These are phyloP conservation scores for Licmophora abbreviata DNA, from an alignment of 108 stramenopile species.

Conservation along the genomic window DNA sequence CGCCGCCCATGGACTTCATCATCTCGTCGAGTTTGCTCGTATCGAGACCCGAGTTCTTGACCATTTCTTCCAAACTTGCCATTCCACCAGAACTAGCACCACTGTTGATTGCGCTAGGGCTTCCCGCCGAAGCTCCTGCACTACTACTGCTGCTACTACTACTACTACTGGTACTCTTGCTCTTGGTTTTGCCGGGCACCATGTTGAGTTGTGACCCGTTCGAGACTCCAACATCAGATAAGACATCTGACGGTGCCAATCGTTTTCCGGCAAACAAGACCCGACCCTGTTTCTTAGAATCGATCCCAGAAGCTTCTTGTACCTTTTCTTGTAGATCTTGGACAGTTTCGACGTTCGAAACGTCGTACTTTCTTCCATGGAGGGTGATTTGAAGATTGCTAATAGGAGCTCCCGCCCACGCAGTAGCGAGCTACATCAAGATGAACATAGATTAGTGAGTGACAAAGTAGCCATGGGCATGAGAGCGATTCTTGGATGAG, in stretches of 20 bases:
- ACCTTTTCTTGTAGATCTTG: constrained; percentile 33
- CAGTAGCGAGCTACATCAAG: too few species aligned
- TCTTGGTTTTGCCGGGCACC: constrained; percentile 27
- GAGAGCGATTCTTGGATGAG: too few species aligned
- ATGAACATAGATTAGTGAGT: too few species aligned
- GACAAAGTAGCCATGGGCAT: too few species aligned
- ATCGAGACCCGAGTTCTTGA: constrained; percentile 40
- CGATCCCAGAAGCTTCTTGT: constrained; percentile 25
- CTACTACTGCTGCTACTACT: background rate
- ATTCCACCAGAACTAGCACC: constrained; percentile 4
- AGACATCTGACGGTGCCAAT: constrained; percentile 13
- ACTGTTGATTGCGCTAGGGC: background rate
- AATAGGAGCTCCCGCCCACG: constrained; percentile 11
- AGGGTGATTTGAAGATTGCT: constrained; percentile 36
- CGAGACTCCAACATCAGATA: constrained; percentile 37
- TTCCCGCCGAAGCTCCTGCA: background rate
- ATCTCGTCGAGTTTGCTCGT: constrained; percentile 36
- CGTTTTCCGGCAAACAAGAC: constrained; percentile 46
- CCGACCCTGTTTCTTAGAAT: constrained; percentile 23
- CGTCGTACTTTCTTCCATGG: constrained; percentile 52
- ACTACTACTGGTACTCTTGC: background rate
- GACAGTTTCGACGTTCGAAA: constrained; percentile 35
- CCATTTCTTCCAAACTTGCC: constrained; percentile 27
- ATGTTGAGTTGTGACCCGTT: constrained; percentile 46
- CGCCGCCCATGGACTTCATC: constrained; percentile 35